Base-by-base conservation (phyloP, 176 grass and related monocot species). In the Cocos nucifera region DNA sequence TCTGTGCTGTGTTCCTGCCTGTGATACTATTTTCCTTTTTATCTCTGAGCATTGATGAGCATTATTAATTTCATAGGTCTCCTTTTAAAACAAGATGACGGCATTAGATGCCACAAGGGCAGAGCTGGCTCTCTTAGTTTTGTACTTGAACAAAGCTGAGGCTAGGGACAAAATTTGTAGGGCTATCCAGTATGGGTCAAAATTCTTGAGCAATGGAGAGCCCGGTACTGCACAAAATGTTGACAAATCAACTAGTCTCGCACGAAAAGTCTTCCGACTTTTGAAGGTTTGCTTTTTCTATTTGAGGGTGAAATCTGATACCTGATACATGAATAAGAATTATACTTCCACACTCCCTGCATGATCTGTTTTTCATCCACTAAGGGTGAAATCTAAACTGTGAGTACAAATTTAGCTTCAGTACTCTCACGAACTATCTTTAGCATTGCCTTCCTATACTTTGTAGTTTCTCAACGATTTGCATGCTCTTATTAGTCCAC, bases 141-240 rank as follows among this genome's bases (percentile, higher is more conserved):
- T 80, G 73, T 91, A 91, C 69, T 63, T 91, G 76, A 97, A 91
- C 76, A 91, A 97, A 74, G 84, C 93, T 10, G 84, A 91, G 59
- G 93, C 93, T 0, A 77, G 93, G 74, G 93, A 97, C 75, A 91
- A 97, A 69, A 90, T 97, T 6, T 97, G 92, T 67, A 83, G 87
- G 68, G 73, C 84, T 17, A 91, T 97, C 67, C 92, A 97, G 28
- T 97, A 97, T 10, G 92, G 83, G 2, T 90, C 87, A 5, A 97
- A 97, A 56, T 91, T 91, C 26, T 39, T 97, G 59, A 91, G 92
- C 64, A 85, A 91, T 53, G 92, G 92, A 54, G 71, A 91, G 56
- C 92, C 87, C 22, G 87, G 92, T 3, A 73, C 78, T 0, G 81
- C 87, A 4, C 87, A 91, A 72, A 69, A 79, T 52, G 84, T 97